phyloP scores from a whole-genome alignment of 495 filamentous ascomycete species.

The Lasiosphaeria miniovina region DNA sequence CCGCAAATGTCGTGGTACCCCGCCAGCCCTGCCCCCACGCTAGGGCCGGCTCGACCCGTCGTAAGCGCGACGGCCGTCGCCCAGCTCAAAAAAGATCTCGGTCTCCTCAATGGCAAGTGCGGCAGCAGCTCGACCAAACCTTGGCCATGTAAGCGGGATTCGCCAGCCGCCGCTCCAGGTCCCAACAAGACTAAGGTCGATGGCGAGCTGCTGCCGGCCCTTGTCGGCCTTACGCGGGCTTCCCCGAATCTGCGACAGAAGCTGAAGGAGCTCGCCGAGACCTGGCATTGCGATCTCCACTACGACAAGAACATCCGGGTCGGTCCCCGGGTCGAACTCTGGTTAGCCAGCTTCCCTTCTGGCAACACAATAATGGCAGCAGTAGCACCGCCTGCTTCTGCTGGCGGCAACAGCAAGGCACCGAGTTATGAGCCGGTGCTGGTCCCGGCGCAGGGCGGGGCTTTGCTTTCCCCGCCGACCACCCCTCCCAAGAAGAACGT shows the following conservation, averaged over 20 bases:
- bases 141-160: not conserved
- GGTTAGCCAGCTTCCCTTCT: not conserved
- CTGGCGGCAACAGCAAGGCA: not conserved
- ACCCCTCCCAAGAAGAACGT: not conserved
- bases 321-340: not conserved
- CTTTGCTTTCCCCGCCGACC: not conserved
- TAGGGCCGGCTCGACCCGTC: not conserved
- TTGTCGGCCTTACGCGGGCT: not conserved
- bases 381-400: not conserved
- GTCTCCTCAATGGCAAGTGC: not conserved
- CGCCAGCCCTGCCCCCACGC: not conserved
- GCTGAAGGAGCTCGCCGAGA: not conserved
- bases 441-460: not conserved
- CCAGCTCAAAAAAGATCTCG: not conserved
- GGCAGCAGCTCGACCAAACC: not conserved
- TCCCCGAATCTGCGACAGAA: not conserved
- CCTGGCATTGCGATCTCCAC: not conserved
- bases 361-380: not conserved
- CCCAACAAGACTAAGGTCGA: not conserved
- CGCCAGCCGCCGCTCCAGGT: not conserved
- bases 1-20: not conserved
- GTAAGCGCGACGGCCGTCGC: not conserved
- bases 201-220: not conserved
- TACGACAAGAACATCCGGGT: not conserved
- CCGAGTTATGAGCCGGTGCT: not conserved